A percentile compares a stretch with the other conserved stretches of the same genome.
phyloP scores from a whole-genome alignment of 2,329 filamentous ascomycete species.

The Phialophora tarda region DNA sequence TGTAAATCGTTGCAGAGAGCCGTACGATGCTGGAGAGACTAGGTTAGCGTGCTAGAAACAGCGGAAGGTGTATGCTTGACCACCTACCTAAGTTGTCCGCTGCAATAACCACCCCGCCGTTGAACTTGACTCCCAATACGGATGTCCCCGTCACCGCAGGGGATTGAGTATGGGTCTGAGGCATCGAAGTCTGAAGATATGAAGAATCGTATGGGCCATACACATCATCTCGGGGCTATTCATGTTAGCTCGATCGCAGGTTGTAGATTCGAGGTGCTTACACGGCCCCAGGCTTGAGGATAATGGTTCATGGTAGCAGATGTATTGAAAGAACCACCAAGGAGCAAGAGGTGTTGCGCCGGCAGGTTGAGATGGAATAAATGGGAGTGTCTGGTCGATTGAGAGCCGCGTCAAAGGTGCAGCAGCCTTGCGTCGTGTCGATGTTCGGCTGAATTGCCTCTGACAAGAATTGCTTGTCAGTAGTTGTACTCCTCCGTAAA shows the following conservation, averaged over 20 bases:
- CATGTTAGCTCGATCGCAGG: conserved; percentile 43
- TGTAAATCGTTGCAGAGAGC: conserved; percentile 93
- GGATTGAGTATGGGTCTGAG: conserved; percentile 85
- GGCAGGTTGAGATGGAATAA: background rate
- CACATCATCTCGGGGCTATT: conserved; percentile 91
- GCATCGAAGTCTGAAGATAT: conserved; percentile 72
- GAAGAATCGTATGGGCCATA: conserved; percentile 92
- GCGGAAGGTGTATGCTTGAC: conserved; percentile 2
- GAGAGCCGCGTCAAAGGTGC: conserved; percentile 28
- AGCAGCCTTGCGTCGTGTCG: conserved; percentile 24
- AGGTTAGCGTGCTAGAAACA: conserved; percentile 14
- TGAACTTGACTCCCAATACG: conserved; percentile 93
- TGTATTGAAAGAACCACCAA: background rate
- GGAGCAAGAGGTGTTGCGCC: background rate
- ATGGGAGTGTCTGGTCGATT: conserved; percentile 1
- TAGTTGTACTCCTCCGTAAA: background rate
- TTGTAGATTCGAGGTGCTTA: conserved; percentile 48
- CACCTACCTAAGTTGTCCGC: conserved; percentile 88
- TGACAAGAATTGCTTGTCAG: background rate
- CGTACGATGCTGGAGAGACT: conserved; percentile 78
- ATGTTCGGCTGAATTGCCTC: conserved; percentile 14
- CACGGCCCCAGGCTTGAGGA: conserved; percentile 69
- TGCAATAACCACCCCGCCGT: conserved; percentile 92
- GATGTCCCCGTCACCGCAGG: conserved; percentile 97
- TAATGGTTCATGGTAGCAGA: conserved; percentile 64